Evolutionary conservation across 2,329 filamentous ascomycete genomes (phyloP).

Genomic region (Aspergillus unguis): DNA sequence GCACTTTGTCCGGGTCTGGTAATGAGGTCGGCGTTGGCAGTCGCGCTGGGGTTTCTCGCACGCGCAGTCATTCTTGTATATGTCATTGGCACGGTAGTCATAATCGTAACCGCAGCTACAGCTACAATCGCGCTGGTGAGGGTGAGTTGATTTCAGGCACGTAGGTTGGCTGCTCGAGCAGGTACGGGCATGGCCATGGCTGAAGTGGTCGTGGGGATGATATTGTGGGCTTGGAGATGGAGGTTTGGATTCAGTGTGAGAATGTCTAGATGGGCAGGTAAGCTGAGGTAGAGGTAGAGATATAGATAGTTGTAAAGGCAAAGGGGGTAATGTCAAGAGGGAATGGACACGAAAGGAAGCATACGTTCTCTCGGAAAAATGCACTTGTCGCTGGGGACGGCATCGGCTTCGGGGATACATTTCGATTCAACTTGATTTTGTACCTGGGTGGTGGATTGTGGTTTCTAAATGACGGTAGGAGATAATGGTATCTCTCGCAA

Average conservation of each 20-base stretch:
- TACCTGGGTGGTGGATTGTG: neutral
- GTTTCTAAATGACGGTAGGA: too few species aligned
- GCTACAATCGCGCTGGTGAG: neutral
- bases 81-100: neutral
- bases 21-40: neutral
- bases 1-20: neutral
- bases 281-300: neutral
- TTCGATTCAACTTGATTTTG: neutral
- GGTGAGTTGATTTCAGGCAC: neutral
- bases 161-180: neutral
- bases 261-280: neutral
- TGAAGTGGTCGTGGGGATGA: neutral
- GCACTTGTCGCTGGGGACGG: neutral
- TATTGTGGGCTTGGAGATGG: neutral
- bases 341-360: neutral
- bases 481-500: too few species aligned
- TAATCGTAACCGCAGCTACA: neutral
- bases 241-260: neutral
- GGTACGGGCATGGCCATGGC: neutral
- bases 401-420: neutral
- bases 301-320: too few species aligned
- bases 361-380: neutral
- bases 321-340: neutral
- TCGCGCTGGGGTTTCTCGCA: neutral
- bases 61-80: neutral